phyloP scores from a whole-genome alignment of 352 stramenopile species.

The Phytophthora pistaciae region DNA sequence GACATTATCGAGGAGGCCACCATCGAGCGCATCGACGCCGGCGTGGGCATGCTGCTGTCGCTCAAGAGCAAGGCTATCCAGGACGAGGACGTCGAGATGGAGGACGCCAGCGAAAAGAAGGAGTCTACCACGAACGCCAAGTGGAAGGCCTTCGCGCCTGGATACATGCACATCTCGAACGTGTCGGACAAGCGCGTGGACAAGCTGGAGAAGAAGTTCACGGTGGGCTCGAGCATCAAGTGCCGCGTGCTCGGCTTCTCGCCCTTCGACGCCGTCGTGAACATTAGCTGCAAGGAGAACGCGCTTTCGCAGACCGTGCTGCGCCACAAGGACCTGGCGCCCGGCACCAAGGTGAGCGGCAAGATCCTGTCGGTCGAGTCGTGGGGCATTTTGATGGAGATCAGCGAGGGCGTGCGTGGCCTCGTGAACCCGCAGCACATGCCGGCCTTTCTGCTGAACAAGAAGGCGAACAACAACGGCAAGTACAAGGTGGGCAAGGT shows the following conservation, averaged over 20 bases:
- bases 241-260: constrained; percentile 87
- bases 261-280: constrained; percentile 89
- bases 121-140: constrained; percentile 50
- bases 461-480: constrained; percentile 63
- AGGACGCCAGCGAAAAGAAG: constrained; percentile 44
- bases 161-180: constrained; percentile 93
- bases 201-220: constrained; percentile 91
- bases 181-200: constrained; percentile 81
- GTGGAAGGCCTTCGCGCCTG: constrained; percentile 84
- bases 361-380: constrained; percentile 86
- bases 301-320: constrained; percentile 82
- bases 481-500: constrained; percentile 87
- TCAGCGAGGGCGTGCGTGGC: constrained; percentile 87
- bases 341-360: constrained; percentile 77
- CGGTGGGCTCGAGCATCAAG: constrained; percentile 61
- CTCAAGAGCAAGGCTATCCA: constrained; percentile 47
- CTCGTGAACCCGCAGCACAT: constrained; percentile 83
- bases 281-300: constrained; percentile 83
- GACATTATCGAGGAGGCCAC: constrained; percentile 76
- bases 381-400: constrained; percentile 87
- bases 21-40: constrained; percentile 86
- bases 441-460: constrained; percentile 75
- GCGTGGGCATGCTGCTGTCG: constrained; percentile 90
- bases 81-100: constrained; percentile 60
- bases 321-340: constrained; percentile 80